Percentiles rank a stretch among this genome's conserved stretches.
Evolutionary conservation across 2,329 filamentous ascomycete species (phyloP).

Genomic region (Talaromyces albobiverticillius): DNA sequence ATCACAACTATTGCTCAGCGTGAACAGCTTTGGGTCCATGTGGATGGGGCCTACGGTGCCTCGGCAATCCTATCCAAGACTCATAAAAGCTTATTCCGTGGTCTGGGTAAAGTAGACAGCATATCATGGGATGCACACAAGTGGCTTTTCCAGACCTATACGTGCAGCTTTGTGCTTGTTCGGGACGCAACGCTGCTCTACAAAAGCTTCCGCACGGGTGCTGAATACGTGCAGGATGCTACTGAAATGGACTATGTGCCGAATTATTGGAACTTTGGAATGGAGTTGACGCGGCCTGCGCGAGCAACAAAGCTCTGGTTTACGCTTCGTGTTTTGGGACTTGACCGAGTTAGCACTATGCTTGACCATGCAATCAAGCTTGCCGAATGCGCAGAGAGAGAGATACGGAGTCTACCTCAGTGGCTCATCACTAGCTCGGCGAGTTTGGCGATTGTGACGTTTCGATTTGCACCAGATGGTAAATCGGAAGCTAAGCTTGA

Average conservation of each 20-base stretch:
- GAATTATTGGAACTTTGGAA: conserved; percentile 20
- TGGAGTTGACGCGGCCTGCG: conserved; percentile 22
- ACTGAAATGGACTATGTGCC: conserved; percentile 10
- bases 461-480: conserved; percentile 11
- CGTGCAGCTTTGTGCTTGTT: conserved; percentile 23
- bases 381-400: conserved; percentile 2
- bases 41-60: conserved; percentile 23
- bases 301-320: conserved; percentile 24
- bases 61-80: conserved; percentile 18
- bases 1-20: conserved; percentile 13
- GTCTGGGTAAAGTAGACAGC: conserved; percentile 20
- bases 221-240: conserved; percentile 11
- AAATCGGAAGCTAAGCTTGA: conserved; percentile 7
- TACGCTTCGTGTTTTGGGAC: conserved; percentile 18
- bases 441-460: conserved; percentile 15
- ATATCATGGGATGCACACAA: conserved; percentile 27
- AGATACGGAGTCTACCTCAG: background rate
- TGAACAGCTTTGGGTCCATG: conserved; percentile 22
- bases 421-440: conserved; percentile 15
- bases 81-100: conserved; percentile 8
- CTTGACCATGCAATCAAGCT: conserved; percentile 19
- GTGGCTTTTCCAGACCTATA: conserved; percentile 25
- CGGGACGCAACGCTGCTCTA: conserved; percentile 13
- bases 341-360: conserved; percentile 17
- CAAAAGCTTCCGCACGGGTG: conserved; percentile 18